Base-by-base conservation (phyloP, 352 stramenopile species). In the Globisporangium nodosum region DNA sequence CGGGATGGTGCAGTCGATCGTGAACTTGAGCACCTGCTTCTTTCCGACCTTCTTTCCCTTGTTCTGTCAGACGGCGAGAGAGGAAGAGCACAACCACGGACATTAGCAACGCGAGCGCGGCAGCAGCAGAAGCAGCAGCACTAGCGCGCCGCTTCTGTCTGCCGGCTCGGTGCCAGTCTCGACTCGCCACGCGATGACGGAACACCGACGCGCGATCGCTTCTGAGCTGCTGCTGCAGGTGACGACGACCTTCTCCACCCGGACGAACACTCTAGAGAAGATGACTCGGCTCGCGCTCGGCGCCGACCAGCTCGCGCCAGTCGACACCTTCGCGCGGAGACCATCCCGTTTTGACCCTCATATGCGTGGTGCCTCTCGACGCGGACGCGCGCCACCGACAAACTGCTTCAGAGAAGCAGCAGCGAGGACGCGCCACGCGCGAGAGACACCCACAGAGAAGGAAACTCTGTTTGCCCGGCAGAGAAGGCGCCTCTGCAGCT, bases 1-100 rank as follows among this genome's bases (percentile, higher is more conserved):
- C 50, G 97, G 97, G 62, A 97, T 88, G 53, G 88, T 97, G 81
- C 89, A 97, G 76, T 97, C 90, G 68, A 97, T 93, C 56, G 88
- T 96, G 77, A 96, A 97, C 85, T 96, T 97, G 31, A 96, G 78
- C 50, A 92, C 58, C 62, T 90, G 69, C 82, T 96, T 96, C 81
- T 96, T 96, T 69, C 78, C 74, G 55, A 92, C 68, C 77, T 91
- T 94, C 82, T 96, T 93, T 63, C 76, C 76, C 73, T 90, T 93
- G 64, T 70, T 77, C 78, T 93, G 64, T 55, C 11, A 35, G 11
- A 40, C 46, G 7, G 18, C 30, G 12, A 52, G 7, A 43, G 4
- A 5, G 7, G 21, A 52, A 13, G 20, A 46, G 39, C 7, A 43
- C 20, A 54, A 35, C 13, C 6, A 58, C 15, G n/a, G 54, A 40